Base-by-base conservation (phyloP, 805 yeast genomes). In the Yarrowia deformans region DNA sequence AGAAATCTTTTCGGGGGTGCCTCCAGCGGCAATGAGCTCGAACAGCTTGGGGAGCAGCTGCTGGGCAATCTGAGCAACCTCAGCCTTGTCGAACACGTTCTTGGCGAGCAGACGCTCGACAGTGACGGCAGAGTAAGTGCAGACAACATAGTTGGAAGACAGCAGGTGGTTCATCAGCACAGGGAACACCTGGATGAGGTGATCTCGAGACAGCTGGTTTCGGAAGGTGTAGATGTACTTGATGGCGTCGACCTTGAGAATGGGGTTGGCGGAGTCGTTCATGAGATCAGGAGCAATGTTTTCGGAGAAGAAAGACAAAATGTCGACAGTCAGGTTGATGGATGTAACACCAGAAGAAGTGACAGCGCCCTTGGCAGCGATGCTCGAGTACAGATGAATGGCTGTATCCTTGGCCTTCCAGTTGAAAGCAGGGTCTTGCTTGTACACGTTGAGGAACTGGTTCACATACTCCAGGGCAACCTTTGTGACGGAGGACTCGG, bases 401-500 rank as follows among this genome's bases (percentile, higher is more conserved):
- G 97, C 93, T 16, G 93, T 85, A 77, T 93, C 97, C 76, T 93
- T 95, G 67, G 85, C 85, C 74, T 87, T 88, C 99, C 99, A 95
- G 74, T 88, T 85, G 1, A 79, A 72, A n/a, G 42, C n/a, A 10
- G 52, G 50, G 56, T 63, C 56, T 23, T 75, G 77, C 45, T 78
- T 75, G 75, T 84, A 88, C 32, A 80, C 80, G n/a, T 79, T 75
- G 71, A 94, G 82, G 76, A 89, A 93, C 40, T 84, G 84, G 64
- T 86, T 84, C 50, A 93, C 90, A 75, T 91, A 93, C 7, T 77
- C 78, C 87, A 90, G 84, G 32, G 93, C 91, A 2, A 90, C 86
- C 67, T 84, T 83, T 0, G 98, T 93, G 34, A 91, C 89, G 35
- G 87, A 78, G 45, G 85, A 84, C 73, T 93, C 93, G 76, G 91